Base-by-base conservation (phyloP, 768 basidiomycete genomes). In the Leccinum pellstonianum region DNA sequence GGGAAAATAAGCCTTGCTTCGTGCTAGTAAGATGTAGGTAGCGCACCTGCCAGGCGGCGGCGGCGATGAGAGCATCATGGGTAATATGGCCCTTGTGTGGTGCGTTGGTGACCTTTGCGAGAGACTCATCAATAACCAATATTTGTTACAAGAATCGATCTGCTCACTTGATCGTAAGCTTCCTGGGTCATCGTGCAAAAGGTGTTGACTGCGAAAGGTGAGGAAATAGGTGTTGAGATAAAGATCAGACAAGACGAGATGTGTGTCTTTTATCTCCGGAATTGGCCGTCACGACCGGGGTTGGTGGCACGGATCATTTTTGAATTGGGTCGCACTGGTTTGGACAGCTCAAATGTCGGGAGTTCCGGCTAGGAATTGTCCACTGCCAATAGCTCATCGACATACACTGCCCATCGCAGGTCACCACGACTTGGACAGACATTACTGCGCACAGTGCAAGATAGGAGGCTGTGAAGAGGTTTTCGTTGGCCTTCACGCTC, bases 21-120 rank as follows among this genome's bases (percentile, higher is more conserved):
- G 9, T 55, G 23, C 35, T 5, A 35, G 15, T 23, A 48, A 25
- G 5, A 8, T 48, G 19, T 9, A 43, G 41, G 31, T 1, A 21
- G 54, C 73, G 14, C 35, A 83, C 86, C 79, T 85, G 85, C 72
- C 79, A 90, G 27, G 85, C 73, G 9, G 87, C 87, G 52, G 88
- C 88, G 41, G 75, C 86, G 48, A 84, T 85, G 63, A 90, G 79
- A 48, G 88, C 68, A 73, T 90, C 84, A 70, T 90, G 88, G 10
- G 85, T 81, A 53, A 87, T 70, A 58, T 73, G 57, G 1, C 86
- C 83, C 74, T 86, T 74, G 77, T 87, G 86, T 11, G 78, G 79
- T 15, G 78, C 77, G 54, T 79, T 80, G 21, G 54, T 27, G 49
- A 81, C 79, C 84, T 86, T 61, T 54, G 25, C 51, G 33, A 17